phyloP scores from a whole-genome alignment of 768 basidiomycete genomes.

The Cystobasidium tubakii region DNA sequence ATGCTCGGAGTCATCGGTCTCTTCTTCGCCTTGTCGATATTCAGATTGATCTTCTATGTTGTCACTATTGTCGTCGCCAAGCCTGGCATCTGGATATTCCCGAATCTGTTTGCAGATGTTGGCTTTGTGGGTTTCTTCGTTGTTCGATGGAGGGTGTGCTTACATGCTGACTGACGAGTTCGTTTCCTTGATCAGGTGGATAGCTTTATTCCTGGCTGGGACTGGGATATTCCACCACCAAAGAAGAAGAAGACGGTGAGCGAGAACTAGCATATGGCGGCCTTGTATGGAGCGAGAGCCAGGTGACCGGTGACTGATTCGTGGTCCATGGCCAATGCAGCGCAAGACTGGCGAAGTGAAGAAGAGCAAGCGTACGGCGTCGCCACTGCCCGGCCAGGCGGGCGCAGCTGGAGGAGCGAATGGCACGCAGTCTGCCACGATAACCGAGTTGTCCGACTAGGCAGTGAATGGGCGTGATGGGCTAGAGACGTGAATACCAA shows the following conservation, averaged over 20 bases:
- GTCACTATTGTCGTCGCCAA: constrained; percentile 77
- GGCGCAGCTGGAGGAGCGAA: neutral
- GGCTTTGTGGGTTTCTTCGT: constrained; percentile 71
- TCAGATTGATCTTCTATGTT: constrained; percentile 87
- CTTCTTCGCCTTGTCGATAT: constrained; percentile 83
- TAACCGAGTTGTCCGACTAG: constrained; percentile 31
- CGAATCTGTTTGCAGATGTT: constrained; percentile 93
- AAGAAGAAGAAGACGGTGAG: constrained; percentile 56
- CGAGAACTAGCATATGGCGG: no score
- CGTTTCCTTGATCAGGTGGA: constrained; percentile 62
- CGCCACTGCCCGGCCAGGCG: neutral
- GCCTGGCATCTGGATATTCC: constrained; percentile 98
- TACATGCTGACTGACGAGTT: neutral
- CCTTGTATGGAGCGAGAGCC: no score
- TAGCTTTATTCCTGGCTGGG: constrained; percentile 93
- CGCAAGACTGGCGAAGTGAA: constrained; percentile 20
- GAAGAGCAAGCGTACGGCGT: constrained; percentile 9
- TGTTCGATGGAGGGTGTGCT: no score
- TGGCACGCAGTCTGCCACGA: constrained; percentile 5
- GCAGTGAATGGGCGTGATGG: no score
- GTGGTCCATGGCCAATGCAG: neutral
- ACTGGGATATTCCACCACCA: constrained; percentile 80
- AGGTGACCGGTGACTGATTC: neutral
- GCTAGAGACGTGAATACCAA: no score
- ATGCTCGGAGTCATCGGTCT: constrained; percentile 80